Base-by-base conservation (phyloP, 2,329 filamentous ascomycete species). In the Trichoderma sp. region DNA sequence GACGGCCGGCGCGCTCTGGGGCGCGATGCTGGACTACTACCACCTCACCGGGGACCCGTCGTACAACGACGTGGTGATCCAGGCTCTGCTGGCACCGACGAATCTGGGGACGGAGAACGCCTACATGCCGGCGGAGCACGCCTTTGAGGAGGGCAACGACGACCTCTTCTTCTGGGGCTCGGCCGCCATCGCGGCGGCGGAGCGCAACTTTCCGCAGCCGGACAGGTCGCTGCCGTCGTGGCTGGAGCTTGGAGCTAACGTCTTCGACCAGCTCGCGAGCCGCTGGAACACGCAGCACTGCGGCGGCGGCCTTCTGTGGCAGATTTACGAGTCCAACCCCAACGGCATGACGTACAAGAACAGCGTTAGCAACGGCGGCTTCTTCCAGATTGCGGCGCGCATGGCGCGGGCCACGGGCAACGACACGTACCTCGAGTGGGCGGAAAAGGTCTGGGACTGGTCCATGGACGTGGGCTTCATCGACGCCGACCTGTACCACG, bases 281-380 rank as follows among this genome's bases (percentile, higher is more conserved):
- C 85, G 92, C 52, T 95, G 92, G 92, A 88, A 93, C 73, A 82
- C 78, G 0, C 78, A 80, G 0, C 77, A 79, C 45, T 96, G 92
- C 72, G 82, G 81, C 28, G 92, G 92, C 67, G 92, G 92, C 5
- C 78, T 95, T 54, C 82, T 86, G 64, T 94, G 91, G 91, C 92
- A 96, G 79, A 92, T 96, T 69, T 93, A 89, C 74, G 78, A 83
- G 1, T 85, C 84, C 71, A 94, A 96, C 74, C 79, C 80, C 54
- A 87, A 87, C 67, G 92, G 92, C 15, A 88, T 93, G 74, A 83
- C 87, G 72, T 95, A 96, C 83, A 95, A 93, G 78, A 94, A 94
- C 78, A 84, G 88, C 6, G 86, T 93, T 70, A 88, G 88, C 67
- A 95, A 95, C 75, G 91, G 90, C 48, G 88, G 88, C n/a, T 87